Conservation (phyloP, 257 asterid species). For the Catharanthus roseus region DNA sequence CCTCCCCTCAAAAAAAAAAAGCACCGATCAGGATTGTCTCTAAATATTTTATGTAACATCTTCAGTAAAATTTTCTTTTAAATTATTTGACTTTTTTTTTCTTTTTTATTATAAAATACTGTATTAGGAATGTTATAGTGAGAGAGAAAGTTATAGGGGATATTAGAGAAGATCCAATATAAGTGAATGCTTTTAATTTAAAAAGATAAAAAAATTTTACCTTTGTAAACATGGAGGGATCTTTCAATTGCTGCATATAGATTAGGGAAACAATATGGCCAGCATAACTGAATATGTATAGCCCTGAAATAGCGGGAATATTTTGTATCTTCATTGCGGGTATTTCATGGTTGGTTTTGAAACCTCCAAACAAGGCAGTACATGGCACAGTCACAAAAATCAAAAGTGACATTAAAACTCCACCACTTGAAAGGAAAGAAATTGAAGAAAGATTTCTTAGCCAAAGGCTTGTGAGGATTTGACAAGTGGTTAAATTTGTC, state of each 20-base stretch:
- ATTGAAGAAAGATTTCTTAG: slow-evolving; percentile 63
- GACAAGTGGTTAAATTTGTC: slow-evolving; percentile 38
- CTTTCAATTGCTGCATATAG: slow-evolving; percentile 61
- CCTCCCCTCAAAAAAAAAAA: too few species aligned
- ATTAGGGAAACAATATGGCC: slow-evolving; percentile 76
- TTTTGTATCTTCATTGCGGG: slow-evolving; percentile 33
- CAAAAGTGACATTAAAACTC: slow-evolving; percentile 53
- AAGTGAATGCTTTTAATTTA: background rate
- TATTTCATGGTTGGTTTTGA: slow-evolving; percentile 32
- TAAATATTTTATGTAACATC: too few species aligned
- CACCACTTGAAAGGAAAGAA: slow-evolving; percentile 58
- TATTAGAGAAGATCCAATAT: too few species aligned
- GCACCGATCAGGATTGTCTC: too few species aligned
- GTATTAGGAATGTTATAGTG: too few species aligned
- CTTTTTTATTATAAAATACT: too few species aligned
- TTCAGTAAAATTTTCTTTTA: too few species aligned
- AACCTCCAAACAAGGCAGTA: slow-evolving; percentile 49
- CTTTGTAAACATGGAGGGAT: slow-evolving; percentile 73
- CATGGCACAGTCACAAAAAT: slow-evolving; percentile 46
- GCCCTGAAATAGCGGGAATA: slow-evolving; percentile 58
- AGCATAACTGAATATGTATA: slow-evolving; percentile 51
- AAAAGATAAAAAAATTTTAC: slow-evolving; percentile 13
- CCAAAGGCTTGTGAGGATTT: slow-evolving; percentile 57
- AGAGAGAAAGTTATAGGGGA: too few species aligned
- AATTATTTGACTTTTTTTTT: too few species aligned